Evolutionary conservation across 2,329 filamentous ascomycete genomes (phyloP), one percentile per base, ranked within the genome.

Genomic region (Furcasterigmium furcatum): DNA sequence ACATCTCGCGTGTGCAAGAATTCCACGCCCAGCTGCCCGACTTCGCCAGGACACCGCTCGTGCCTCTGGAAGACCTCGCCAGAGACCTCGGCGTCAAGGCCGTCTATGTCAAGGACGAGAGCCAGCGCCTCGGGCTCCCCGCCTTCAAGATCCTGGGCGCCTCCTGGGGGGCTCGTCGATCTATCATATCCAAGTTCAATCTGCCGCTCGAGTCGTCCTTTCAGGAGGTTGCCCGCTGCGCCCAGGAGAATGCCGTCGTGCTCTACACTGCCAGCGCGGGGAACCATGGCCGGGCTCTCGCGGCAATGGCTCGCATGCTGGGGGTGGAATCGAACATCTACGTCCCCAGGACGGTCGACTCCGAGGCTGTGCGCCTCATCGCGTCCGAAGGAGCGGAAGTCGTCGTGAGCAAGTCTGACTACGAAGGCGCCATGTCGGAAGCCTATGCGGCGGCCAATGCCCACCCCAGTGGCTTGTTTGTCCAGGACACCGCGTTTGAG

Each of bases 121-220:
- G 78, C 22, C 70, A 66, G 44, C 77, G 87, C 5, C 79, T 89
- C 30, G 82, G 83, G 0, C 71, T 91, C 2, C 85, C 85, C 0
- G 77, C 87, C 0, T 92, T 91, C 72, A 94, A 94, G 63, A 87
- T 91, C 38, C 75, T 91, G 0, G 88, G 88, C 18, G 87, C 88
- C 1, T 87, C 84, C 1, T 92, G 86, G 86, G 86, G 79, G 0
- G 74, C 79, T 4, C 84, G 80, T 54, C 74, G 77, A 7, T 79
- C 83, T 13, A 57, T 88, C 7, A 58, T 67, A 0, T 57, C 65
- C 2, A 60, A 65, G 8, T 61, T 82, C 0, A 61, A 58, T 2
- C 61, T 82, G 1, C 61, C 72, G 0, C 51, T 68, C 0, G 66
- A 68, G 1, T 59, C 71, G 0, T 58, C 65, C 4, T 55, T 84